Conservation (phyloP, 2,329 filamentous ascomycete species). For the Metarhizium rileyi region DNA sequence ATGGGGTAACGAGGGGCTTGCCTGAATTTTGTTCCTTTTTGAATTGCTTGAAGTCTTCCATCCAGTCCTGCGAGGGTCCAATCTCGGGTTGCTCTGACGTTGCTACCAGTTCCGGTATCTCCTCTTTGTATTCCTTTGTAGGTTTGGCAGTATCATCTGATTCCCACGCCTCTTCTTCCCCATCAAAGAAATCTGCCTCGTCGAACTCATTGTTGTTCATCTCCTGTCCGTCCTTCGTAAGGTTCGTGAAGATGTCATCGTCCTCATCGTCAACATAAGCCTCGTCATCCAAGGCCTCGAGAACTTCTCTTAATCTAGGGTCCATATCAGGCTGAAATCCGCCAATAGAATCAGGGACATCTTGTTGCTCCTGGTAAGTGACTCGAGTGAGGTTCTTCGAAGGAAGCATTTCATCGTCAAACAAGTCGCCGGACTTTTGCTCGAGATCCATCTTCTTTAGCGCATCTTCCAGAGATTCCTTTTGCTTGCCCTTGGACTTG, state of each 20-base stretch:
- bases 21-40: conserved; percentile 63
- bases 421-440: conserved; percentile 44
- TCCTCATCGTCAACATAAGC: conserved; percentile 84
- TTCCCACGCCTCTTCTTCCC: conserved; percentile 80
- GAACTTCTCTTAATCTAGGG: conserved; percentile 75
- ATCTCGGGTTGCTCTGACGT: conserved; percentile 44
- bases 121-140: conserved; percentile 43
- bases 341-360: conserved; percentile 80
- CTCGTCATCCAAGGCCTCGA: conserved; percentile 92
- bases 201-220: conserved; percentile 76
- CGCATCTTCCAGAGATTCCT: conserved; percentile 73
- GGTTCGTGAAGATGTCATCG: conserved; percentile 72
- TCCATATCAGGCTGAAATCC: conserved; percentile 99
- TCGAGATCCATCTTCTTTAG: conserved; percentile 52
- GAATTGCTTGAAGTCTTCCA: conserved; percentile 88
- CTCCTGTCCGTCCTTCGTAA: conserved; percentile 62
- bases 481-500: conserved; percentile 65
- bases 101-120: conserved; percentile 39
- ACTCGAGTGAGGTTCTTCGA: conserved; percentile 68
- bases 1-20: conserved; percentile 30
- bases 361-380: conserved; percentile 87
- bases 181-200: conserved; percentile 46
- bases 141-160: conserved; percentile 85
- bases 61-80: conserved; percentile 68
- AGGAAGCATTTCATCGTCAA: conserved; percentile 67